Evolutionary conservation across 768 basidiomycete genomes (phyloP).

Genomic region (Lyophyllum shimeji): DNA sequence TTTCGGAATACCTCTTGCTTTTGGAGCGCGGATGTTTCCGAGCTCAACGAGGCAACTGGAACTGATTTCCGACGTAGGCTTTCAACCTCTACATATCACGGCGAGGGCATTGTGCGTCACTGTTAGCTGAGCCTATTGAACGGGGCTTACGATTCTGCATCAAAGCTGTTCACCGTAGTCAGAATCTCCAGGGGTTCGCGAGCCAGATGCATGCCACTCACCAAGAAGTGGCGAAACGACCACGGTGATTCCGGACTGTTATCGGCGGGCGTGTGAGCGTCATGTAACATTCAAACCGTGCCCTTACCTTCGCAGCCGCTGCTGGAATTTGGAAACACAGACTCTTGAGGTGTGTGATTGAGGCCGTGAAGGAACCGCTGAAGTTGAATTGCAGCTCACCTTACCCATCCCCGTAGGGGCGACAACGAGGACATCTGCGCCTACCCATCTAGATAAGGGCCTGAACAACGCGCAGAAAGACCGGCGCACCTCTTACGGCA

Average conservation of each 20-base stretch:
- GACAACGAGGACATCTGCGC: slow-evolving; percentile 72
- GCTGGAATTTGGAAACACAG: slow-evolving; percentile 87
- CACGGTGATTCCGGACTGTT: slow-evolving; percentile 66
- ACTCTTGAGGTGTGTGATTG: slow-evolving; percentile 44
- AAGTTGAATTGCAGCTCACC: slow-evolving; percentile 33
- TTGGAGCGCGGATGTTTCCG: slow-evolving; percentile 58
- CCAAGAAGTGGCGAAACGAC: slow-evolving; percentile 79
- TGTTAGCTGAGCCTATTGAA: background rate
- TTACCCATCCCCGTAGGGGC: slow-evolving; percentile 92
- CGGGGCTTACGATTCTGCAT: slow-evolving; percentile 77
- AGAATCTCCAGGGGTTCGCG: background rate
- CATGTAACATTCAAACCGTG: background rate
- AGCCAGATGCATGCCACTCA: slow-evolving; percentile 27
- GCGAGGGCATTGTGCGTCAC: background rate
- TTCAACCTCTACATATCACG: slow-evolving; percentile 60
- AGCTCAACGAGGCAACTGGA: slow-evolving; percentile 60
- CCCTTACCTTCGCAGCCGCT: slow-evolving; percentile 52
- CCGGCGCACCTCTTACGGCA: slow-evolving; percentile 54
- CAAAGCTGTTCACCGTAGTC: slow-evolving; percentile 45
- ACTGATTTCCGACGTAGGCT: slow-evolving; percentile 55
- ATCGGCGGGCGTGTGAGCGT: background rate
- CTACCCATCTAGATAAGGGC: slow-evolving; percentile 30
- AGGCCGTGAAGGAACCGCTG: background rate
- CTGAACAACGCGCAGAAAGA: background rate
- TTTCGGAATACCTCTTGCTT: slow-evolving; percentile 46